Evolutionary conservation across 257 asterid species (phyloP).

Genomic region (Nicotiana obtusifolia): DNA sequence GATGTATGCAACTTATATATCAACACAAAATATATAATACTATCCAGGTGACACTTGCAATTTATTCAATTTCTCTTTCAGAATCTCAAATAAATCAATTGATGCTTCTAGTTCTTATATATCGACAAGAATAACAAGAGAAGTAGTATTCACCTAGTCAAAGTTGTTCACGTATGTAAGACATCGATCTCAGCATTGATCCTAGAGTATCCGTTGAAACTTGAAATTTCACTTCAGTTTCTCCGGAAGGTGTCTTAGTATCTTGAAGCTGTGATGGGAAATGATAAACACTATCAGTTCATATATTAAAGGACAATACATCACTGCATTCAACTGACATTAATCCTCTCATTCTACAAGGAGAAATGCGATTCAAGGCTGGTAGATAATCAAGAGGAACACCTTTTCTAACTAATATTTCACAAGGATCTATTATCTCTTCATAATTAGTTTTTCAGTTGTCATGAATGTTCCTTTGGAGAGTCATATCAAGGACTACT

Average conservation of each 20-base stretch:
- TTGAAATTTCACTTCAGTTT: conserved; percentile 77
- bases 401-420: background rate
- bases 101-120: background rate
- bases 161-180: conserved; percentile 68
- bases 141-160: conserved; percentile 38
- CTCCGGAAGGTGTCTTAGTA: conserved; percentile 47
- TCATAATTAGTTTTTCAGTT: background rate
- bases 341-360: background rate
- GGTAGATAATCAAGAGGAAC: background rate
- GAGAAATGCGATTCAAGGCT: background rate
- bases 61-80: background rate
- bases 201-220: conserved; percentile 71
- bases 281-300: background rate
- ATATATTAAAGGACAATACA: background rate
- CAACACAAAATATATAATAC: background rate
- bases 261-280: conserved; percentile 55
- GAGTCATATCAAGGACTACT: background rate
- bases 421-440: background rate
- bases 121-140: conserved; percentile 5
- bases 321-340: background rate
- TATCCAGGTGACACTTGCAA: background rate
- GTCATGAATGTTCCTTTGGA: conserved; percentile 4
- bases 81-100: background rate
- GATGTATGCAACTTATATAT: background rate
- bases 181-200: conserved; percentile 77